Base-by-base conservation (phyloP, 1,284 basidiomycete species). In the Exsudoporus floridanus region DNA sequence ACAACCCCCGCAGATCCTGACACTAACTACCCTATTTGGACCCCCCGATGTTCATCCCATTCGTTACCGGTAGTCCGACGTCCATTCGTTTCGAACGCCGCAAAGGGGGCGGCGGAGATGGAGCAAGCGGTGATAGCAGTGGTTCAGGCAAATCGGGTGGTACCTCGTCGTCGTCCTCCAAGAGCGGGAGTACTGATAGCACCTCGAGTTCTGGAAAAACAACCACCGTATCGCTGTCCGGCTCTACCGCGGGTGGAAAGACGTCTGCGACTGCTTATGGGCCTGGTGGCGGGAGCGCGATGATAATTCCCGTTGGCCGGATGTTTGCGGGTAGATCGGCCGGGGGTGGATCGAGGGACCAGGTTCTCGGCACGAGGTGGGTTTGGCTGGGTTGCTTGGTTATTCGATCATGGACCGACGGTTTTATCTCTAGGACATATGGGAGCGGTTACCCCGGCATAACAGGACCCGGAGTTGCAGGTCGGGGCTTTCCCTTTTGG, bases 351-450 rank as follows among this genome's bases (percentile, higher is more conserved):
- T 70, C 67, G 3, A 63, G 78, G 21, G 46, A 45, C 34, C 60
- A 75, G 27, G 57, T 79, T 0, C 77, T 61, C 46, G 78, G 78
- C 4, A 69, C 72, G 8, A 62, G 58, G 78, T 77, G 50, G 43
- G 73, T 57, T 31, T 5, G 9, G 16, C 5, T 33, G 6, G 10
- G 8, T 21, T 9, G 34, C n/a, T 19, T 40, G 25, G 16, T 12
- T 30, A 12, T 48, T n/a, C 16, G 41, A 6, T 28, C 12, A 18
- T 23, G 10, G 47, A 21, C 25, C 57, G 34, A 46, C 36, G 36
- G 38, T 31, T 35, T 33, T 37, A 33, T 49, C 25, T 48, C 7
- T 44, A 74, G 71, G 19, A 53, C 55, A 0, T 74, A 76, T 48
- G 73, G 73, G 14, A 75, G 73, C 48, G 74, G 74, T 18, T 76